Evolutionary conservation across 2,329 filamentous ascomycete genomes (phyloP), one percentile per base, ranked within the genome.

Genomic region (Calonectria leucothoes): DNA sequence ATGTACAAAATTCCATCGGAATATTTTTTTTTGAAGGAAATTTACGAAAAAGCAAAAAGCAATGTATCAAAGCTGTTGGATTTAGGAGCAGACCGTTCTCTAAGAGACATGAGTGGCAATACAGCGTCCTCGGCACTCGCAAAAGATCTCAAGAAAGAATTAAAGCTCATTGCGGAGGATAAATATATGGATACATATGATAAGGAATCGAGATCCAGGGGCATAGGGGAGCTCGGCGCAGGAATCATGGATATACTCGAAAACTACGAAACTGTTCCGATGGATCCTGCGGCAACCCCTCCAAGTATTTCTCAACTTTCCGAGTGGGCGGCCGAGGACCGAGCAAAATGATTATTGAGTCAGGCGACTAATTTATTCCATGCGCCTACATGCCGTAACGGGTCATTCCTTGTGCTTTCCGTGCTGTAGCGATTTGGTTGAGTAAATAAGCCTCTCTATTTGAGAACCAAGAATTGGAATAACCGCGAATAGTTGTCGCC

Each of bases 1-100:
- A 20, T 7, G 6, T 42, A 42, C 7, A n/a, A 20, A 42, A 8
- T 20, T 8, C 4, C 17, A 42, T n/a, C 5, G 6, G 5, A 20
- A 0, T n/a, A 20, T 10, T 17, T 39, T 20, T 8, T 7, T n/a
- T 6, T 2, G 1, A 8, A 42, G 0, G 0, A 15, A 20, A 11
- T 37, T 20, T 6, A 1, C 20, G 17, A 42, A 42, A 8, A 1
- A 2, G 6, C n/a, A 20, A 42, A 6, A 42, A 42, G 7, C 8
- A 42, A 42, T 42, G 39, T 42, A 7, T 20, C n/a, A n/a, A 42
- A 42, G 7, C 7, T 42, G 7, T 42, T 42, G 39, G 39, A 42
- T 42, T 42, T 42, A n/a, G 39, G 39, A n/a, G 39, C 39, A 42
- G 39, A 42, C 17, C 39, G 39, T 20, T 42, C 39, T 20, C 39